Percentiles rank a stretch among this genome's conserved stretches.
phyloP scores from a whole-genome alignment of 1,284 basidiomycete genomes.

The Ceratobasidium sp. region DNA sequence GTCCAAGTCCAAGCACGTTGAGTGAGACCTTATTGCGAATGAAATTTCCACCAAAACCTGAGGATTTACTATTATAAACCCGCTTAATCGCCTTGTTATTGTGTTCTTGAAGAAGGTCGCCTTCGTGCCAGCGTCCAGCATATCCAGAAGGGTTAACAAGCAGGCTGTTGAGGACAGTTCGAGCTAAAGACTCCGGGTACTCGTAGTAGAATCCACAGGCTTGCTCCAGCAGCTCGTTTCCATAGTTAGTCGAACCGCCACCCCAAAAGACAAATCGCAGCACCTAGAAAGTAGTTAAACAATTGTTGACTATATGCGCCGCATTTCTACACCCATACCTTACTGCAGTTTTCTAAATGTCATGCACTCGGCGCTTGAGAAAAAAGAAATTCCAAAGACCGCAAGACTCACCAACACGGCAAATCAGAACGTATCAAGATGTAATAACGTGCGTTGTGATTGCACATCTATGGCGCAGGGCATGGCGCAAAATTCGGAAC shows the following conservation, averaged over 20 bases:
- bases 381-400: no score
- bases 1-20: background rate
- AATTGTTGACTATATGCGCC: constrained; percentile 49
- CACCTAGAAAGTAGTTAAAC: background rate
- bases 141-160: constrained; percentile 59
- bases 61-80: constrained; percentile 18
- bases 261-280: constrained; percentile 52
- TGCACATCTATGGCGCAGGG: no score
- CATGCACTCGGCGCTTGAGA: no score
- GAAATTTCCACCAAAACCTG: constrained; percentile 8
- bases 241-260: constrained; percentile 54
- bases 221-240: constrained; percentile 52
- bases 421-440: no score
- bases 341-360: no score
- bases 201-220: constrained; percentile 52
- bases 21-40: background rate
- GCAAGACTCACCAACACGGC: no score
- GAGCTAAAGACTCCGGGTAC: constrained; percentile 47
- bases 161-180: constrained; percentile 59
- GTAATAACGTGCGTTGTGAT: no score
- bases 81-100: constrained; percentile 60
- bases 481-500: no score
- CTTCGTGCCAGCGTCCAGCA: constrained; percentile 54
- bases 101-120: constrained; percentile 63
- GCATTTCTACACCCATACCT: constrained; percentile 52